Evolutionary conservation across 2,329 filamentous ascomycete species (phyloP).

Genomic region (Huntiella savannae): DNA sequence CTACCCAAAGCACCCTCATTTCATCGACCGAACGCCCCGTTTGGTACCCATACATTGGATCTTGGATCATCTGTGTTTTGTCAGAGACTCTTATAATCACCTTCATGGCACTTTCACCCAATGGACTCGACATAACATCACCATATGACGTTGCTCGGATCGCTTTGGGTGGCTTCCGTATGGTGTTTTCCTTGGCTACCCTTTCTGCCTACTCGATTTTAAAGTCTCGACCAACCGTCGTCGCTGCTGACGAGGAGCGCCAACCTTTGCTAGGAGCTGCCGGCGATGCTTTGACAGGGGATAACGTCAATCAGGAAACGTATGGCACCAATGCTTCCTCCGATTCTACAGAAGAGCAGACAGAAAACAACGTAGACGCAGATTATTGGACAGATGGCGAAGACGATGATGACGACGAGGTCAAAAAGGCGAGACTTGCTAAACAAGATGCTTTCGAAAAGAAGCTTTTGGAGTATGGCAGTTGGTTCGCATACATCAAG

Average conservation of each 20-base stretch:
- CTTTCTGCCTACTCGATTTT: background rate
- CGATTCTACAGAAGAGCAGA: constrained; percentile 5
- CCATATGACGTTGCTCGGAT: constrained; percentile 3
- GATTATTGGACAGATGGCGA: background rate
- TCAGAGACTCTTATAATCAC: constrained; percentile 32
- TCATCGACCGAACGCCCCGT: constrained; percentile 29
- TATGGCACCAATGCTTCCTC: background rate
- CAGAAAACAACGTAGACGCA: constrained; percentile 5
- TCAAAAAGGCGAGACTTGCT: constrained; percentile 27
- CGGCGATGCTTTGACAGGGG: background rate
- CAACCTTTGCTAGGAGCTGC: constrained; percentile 33
- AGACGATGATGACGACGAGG: constrained; percentile 21
- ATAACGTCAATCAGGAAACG: background rate
- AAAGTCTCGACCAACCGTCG: background rate
- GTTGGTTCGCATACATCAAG: constrained; percentile 59
- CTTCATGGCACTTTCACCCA: constrained; percentile 8
- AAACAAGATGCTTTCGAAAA: constrained; percentile 35
- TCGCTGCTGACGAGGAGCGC: constrained; percentile 32
- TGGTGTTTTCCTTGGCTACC: constrained; percentile 3
- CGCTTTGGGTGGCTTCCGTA: background rate
- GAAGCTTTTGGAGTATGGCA: constrained; percentile 53
- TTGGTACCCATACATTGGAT: constrained; percentile 45
- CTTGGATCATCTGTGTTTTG: constrained; percentile 37
- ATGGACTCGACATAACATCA: background rate
- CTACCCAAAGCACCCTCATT: constrained; percentile 37